A percentile compares a stretch with the other conserved stretches of the same genome.
These are phyloP conservation scores for Amphicarpaea edgeworthii DNA, from an alignment of 306 rosid genomes.

Conservation along the genomic window DNA sequence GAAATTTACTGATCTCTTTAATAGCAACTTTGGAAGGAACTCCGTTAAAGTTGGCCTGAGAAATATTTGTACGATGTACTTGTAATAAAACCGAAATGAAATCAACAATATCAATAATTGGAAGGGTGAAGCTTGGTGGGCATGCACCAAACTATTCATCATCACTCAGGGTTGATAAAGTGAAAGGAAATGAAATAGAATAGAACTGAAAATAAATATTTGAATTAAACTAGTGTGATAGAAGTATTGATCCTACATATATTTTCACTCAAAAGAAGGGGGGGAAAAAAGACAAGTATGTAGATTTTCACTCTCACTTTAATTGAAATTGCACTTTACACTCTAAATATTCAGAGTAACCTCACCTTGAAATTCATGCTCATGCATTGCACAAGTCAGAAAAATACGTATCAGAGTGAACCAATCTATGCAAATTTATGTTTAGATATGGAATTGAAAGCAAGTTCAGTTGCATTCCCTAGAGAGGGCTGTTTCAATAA, in stretches of 20 bases:
- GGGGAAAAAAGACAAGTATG: too few relatives aligned
- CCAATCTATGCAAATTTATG: slow-evolving; percentile 39
- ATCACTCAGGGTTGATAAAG: too few relatives aligned
- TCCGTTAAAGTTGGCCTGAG: neutral
- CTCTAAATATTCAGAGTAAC: neutral
- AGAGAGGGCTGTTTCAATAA: slow-evolving; percentile 28
- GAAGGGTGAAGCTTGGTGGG: neutral
- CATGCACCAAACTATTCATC: neutral
- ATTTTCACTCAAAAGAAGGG: too few relatives aligned
- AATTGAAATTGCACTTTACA: slow-evolving; percentile 7
- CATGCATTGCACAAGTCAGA: slow-evolving; percentile 12
- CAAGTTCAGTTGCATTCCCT: slow-evolving; percentile 39
- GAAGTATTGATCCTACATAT: too few relatives aligned
- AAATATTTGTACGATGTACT: neutral
- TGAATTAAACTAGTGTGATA: too few relatives aligned
- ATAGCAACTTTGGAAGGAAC: neutral
- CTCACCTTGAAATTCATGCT: slow-evolving; percentile 14
- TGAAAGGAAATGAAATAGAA: too few relatives aligned
- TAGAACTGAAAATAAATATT: too few relatives aligned
- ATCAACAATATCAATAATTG: slow-evolving; percentile 5
- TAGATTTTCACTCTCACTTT: neutral
- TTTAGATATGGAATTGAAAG: slow-evolving; percentile 33
- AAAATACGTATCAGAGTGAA: slow-evolving; percentile 6
- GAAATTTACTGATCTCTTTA: neutral
- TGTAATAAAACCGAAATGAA: slow-evolving; percentile 6